A percentile compares a stretch with the other conserved stretches of the same genome.
Evolutionary conservation across 257 asterid species (phyloP).

Genomic region (Echium plantagineum): DNA sequence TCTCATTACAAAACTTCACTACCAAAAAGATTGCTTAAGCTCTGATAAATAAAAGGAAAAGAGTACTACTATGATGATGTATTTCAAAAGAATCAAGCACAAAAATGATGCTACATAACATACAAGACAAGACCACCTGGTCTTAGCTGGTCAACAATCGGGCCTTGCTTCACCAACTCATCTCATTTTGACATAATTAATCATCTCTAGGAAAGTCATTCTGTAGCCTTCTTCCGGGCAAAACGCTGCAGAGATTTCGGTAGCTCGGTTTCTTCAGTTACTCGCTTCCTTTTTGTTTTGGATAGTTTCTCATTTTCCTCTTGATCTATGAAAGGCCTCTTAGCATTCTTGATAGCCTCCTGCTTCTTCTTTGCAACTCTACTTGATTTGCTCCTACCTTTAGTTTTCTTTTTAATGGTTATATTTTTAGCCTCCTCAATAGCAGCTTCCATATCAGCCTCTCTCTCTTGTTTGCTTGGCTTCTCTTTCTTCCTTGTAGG

Average conservation of each 20-base stretch:
- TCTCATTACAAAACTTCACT: too few species aligned
- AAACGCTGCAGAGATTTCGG: conserved; percentile 67
- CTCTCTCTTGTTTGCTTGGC: conserved; percentile 39
- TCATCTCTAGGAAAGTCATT: not conserved
- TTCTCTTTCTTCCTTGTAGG: conserved; percentile 40
- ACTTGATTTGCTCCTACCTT: conserved; percentile 86
- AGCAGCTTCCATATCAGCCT: conserved; percentile 58
- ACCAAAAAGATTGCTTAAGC: too few species aligned
- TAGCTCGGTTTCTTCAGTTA: conserved; percentile 29
- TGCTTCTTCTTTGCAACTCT: conserved; percentile 61
- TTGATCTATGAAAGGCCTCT: conserved; percentile 48
- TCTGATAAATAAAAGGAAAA: too few species aligned
- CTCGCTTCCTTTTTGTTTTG: conserved; percentile 50
- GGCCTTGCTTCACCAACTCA: not conserved
- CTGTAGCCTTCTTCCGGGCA: conserved; percentile 30
- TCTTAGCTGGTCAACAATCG: not conserved
- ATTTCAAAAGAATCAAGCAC: too few species aligned
- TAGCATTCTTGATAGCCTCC: conserved; percentile 54
- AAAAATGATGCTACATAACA: too few species aligned
- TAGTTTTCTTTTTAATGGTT: conserved; percentile 61
- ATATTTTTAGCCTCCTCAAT: conserved; percentile 44
- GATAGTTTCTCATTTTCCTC: conserved; percentile 18
- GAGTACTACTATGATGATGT: too few species aligned
- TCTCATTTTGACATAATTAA: not conserved
- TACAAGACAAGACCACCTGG: not conserved